These are phyloP conservation scores for Vitis rupestris DNA, from an alignment of 164 flowering plant genomes.

Conservation along the genomic window DNA sequence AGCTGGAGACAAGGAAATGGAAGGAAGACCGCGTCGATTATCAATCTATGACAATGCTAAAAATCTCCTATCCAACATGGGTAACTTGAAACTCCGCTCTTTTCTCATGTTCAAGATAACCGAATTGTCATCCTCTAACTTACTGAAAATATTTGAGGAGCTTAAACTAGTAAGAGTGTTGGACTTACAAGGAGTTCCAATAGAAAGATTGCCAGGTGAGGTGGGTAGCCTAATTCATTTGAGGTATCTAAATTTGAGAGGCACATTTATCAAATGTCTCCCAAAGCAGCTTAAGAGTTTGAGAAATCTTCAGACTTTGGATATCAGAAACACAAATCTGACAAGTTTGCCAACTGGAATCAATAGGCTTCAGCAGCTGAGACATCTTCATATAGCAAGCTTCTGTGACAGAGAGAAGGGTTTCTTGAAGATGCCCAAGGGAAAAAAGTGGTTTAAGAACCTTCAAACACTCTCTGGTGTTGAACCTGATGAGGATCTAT, in stretches of 20 bases:
- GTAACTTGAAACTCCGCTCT: slow-evolving; percentile 5
- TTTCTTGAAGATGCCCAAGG: slow-evolving; percentile 9
- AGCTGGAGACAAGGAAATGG: too few relatives aligned
- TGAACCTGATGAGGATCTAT: slow-evolving; percentile 12
- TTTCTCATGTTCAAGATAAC: slow-evolving; percentile 8
- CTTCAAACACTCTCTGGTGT: slow-evolving; percentile 16
- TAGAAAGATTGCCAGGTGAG: background rate
- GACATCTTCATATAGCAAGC: slow-evolving; percentile 10
- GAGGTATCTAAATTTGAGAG: background rate
- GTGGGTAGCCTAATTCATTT: background rate
- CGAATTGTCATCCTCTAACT: slow-evolving; percentile 10
- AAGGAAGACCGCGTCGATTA: too few relatives aligned
- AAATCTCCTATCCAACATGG: slow-evolving; percentile 3
- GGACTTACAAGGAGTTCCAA: background rate
- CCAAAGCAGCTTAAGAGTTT: background rate
- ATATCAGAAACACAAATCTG: background rate
- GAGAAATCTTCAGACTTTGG: background rate
- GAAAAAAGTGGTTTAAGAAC: slow-evolving; percentile 1
- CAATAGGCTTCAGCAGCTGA: slow-evolving; percentile 7
- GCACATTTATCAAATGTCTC: background rate
- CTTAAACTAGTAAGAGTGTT: background rate
- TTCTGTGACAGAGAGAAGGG: slow-evolving; percentile 13
- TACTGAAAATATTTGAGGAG: background rate
- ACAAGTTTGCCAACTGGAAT: slow-evolving; percentile 7
- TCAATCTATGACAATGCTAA: background rate